Evolutionary conservation across 2,329 filamentous ascomycete species (phyloP).

Genomic region (Aphanocladium album): DNA sequence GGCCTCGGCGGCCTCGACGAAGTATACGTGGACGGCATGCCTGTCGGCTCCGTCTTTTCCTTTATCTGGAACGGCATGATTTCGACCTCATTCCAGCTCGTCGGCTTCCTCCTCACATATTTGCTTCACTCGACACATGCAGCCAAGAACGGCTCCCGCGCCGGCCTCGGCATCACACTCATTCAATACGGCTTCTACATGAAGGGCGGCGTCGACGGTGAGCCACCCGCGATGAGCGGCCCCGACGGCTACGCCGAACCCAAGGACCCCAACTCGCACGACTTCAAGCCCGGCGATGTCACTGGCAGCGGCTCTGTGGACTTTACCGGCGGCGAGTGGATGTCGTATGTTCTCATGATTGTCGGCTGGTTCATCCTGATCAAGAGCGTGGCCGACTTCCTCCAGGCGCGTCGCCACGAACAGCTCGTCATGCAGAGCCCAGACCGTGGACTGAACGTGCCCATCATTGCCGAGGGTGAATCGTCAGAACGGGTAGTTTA

Average conservation of each 20-base stretch:
- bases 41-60: conserved; percentile 80
- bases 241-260: conserved; percentile 63
- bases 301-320: conserved; percentile 45
- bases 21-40: conserved; percentile 93
- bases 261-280: conserved; percentile 81
- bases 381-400: conserved; percentile 84
- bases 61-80: conserved; percentile 96
- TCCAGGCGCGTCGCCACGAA: conserved; percentile 84
- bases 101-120: conserved; percentile 96
- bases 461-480: conserved; percentile 85
- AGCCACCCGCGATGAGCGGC: conserved; percentile 40
- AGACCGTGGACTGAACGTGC: conserved; percentile 76
- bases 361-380: conserved; percentile 98
- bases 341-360: conserved; percentile 92
- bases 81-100: conserved; percentile 92
- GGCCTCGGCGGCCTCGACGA: conserved; percentile 87
- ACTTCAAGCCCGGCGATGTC: conserved; percentile 73
- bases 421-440: conserved; percentile 90
- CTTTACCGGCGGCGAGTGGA: conserved; percentile 75
- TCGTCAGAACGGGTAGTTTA: conserved; percentile 70
- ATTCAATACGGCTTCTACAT: conserved; percentile 97
- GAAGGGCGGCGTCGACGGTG: conserved; percentile 56
- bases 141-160: conserved; percentile 93
- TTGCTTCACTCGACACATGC: conserved; percentile 96
- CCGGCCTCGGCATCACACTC: conserved; percentile 88